phyloP scores from a whole-genome alignment of 129 eudicot species.

The Flaveria brownii region DNA sequence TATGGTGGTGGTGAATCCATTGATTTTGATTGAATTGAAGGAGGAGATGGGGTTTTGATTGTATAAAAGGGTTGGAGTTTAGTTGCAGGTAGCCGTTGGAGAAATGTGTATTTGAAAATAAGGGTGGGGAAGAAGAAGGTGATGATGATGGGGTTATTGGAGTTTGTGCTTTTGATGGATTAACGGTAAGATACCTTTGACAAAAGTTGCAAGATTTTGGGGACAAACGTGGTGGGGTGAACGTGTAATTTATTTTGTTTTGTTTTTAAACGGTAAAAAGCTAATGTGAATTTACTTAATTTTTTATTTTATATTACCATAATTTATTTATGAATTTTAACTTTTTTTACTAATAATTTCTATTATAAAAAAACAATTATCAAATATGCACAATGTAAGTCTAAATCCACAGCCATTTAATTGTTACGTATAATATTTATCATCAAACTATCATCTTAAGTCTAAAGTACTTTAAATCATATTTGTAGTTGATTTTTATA shows the following conservation, averaged over 20 bases:
- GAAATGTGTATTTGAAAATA: conserved; percentile 27
- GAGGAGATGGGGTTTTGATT: background rate
- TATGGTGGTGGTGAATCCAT: conserved; percentile 52
- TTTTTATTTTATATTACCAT: too few relatives aligned
- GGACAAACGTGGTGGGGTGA: conserved; percentile 3
- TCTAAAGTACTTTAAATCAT: too few relatives aligned
- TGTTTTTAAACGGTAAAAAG: too few relatives aligned
- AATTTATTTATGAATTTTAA: too few relatives aligned
- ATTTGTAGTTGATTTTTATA: too few relatives aligned
- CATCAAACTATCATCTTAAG: too few relatives aligned
- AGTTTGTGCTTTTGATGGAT: conserved; percentile 25
- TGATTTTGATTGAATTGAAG: conserved; percentile 17
- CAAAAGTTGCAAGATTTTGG: conserved; percentile 17
- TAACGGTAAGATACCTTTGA: conserved; percentile 46
- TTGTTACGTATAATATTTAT: too few relatives aligned
- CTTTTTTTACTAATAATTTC: too few relatives aligned
- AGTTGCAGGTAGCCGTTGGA: conserved; percentile 32
- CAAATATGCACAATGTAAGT: too few relatives aligned
- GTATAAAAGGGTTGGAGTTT: conserved; percentile 11
- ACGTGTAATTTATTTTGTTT: background rate
- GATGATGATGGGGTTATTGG: conserved; percentile 24
- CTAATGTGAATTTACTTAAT: too few relatives aligned
- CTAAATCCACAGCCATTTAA: too few relatives aligned
- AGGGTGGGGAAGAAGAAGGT: conserved; percentile 15
- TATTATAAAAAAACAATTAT: too few relatives aligned